Base-by-base conservation (phyloP, 1,284 basidiomycete species). In the Polyporus tsugae region DNA sequence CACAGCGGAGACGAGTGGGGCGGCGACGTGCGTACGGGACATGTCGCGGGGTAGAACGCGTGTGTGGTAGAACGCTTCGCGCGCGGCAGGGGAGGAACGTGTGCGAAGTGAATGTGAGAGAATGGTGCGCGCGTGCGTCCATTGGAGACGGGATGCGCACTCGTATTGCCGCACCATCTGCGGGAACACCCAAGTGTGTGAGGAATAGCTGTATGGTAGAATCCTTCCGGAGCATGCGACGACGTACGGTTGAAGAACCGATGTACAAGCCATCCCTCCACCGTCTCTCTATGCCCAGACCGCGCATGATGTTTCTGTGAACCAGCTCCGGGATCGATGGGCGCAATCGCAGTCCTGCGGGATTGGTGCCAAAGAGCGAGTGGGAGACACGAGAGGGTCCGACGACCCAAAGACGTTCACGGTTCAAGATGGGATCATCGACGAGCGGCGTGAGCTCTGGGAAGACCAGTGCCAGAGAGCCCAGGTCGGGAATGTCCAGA, bases 401-500 rank as follows among this genome's bases (percentile, higher is more conserved):
- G 35, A 91, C 82, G 46, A 91, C 81, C 62, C 81, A 84, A 63
- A 92, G 76, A 9, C 91, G 86, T 65, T 84, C 82, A 60, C 82
- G 84, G 72, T 92, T 89, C 33, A 93, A 78, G 17, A 88, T 82
- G 0, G 87, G 89, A 75, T 93, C 91, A 10, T 82, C 78, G 10
- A 88, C 84, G 60, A 92, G 80, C 15, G 74, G 73, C 9, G 82
- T 81, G 13, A 92, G 80, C 25, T 77, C 69, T 17, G 83, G 85
- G 59, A 81, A 85, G 33, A 85, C 80, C 64, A 80, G 81, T 13
- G 85, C 82, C 41, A 92, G 76, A 2, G 81, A 76, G 62, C 84
- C 83, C 58, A 92, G 84, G 75, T 93, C 91, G 0, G 91, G 91
- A 7, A 92, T 77, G 78, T 93, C 91, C 61, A 93, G 82, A 76